Evolutionary conservation across 2,329 filamentous ascomycete species (phyloP).

Genomic region (Dactylellina haptotyla): DNA sequence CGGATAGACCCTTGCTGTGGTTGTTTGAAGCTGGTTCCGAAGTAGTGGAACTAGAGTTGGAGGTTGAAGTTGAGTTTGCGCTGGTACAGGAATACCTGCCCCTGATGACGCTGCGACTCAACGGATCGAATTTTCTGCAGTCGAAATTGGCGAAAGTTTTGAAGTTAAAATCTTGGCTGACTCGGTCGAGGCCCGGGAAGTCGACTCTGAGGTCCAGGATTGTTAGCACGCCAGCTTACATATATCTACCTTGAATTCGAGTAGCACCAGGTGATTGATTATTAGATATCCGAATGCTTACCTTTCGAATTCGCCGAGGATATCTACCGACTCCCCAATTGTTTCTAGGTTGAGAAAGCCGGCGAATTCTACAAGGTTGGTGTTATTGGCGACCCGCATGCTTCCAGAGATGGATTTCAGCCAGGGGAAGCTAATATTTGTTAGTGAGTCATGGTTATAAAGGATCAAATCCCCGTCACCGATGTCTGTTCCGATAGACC

Average conservation of each 20-base stretch:
- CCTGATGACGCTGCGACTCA: too few species aligned
- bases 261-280: background rate
- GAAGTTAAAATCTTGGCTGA: conserved; percentile 77
- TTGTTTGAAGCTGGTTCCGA: too few species aligned
- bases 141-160: conserved; percentile 73
- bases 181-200: conserved; percentile 74
- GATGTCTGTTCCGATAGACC: conserved; percentile 73
- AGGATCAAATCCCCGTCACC: conserved; percentile 62
- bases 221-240: too few species aligned
- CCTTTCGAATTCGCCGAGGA: background rate
- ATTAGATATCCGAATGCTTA: background rate
- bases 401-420: conserved; percentile 62
- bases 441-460: background rate
- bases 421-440: conserved; percentile 21
- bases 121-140: conserved; percentile 62
- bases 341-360: background rate
- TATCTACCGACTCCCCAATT: background rate
- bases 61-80: too few species aligned
- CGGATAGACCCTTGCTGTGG: too few species aligned
- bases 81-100: too few species aligned
- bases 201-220: too few species aligned
- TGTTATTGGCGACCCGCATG: conserved; percentile 72
- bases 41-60: too few species aligned
- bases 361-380: conserved; percentile 69
- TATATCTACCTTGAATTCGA: too few species aligned